Evolutionary conservation across 805 yeast genomes (phyloP).

Genomic region (Wickerhamiella galacta): DNA sequence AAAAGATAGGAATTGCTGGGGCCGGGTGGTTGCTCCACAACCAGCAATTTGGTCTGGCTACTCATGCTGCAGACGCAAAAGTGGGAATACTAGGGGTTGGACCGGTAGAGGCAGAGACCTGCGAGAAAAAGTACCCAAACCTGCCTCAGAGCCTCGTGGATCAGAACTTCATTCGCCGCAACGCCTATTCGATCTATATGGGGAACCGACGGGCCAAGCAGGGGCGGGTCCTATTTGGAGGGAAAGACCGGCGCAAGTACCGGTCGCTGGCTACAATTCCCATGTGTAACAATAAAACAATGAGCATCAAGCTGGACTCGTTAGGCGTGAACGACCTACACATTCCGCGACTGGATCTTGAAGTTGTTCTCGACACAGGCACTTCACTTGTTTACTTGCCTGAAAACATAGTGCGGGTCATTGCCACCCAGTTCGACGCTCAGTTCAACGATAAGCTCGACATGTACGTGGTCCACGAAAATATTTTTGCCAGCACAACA

Average conservation of each 20-base stretch:
- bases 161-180: constrained; percentile 38
- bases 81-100: constrained; percentile 30
- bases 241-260: constrained; percentile 47
- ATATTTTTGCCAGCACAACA: constrained; percentile 8
- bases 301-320: constrained; percentile 13
- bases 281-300: constrained; percentile 10
- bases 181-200: constrained; percentile 48
- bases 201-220: constrained; percentile 23
- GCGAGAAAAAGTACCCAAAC: constrained; percentile 31
- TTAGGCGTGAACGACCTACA: constrained; percentile 7
- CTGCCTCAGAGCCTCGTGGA: constrained; percentile 41
- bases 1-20: constrained; percentile 36
- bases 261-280: constrained; percentile 36
- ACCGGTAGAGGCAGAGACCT: constrained; percentile 12
- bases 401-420: constrained; percentile 15
- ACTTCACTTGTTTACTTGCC: constrained; percentile 39
- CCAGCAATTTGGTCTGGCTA: constrained; percentile 64
- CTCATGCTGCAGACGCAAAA: constrained; percentile 40
- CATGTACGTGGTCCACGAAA: constrained; percentile 28
- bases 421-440: constrained; percentile 27
- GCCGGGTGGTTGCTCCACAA: constrained; percentile 24
- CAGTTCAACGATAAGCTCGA: constrained; percentile 24
- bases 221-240: constrained; percentile 59
- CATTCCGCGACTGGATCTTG: constrained; percentile 5
- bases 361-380: constrained; percentile 41